These are phyloP conservation scores for Lycium barbarum DNA, from an alignment of 257 asterid genomes.

Conservation along the genomic window DNA sequence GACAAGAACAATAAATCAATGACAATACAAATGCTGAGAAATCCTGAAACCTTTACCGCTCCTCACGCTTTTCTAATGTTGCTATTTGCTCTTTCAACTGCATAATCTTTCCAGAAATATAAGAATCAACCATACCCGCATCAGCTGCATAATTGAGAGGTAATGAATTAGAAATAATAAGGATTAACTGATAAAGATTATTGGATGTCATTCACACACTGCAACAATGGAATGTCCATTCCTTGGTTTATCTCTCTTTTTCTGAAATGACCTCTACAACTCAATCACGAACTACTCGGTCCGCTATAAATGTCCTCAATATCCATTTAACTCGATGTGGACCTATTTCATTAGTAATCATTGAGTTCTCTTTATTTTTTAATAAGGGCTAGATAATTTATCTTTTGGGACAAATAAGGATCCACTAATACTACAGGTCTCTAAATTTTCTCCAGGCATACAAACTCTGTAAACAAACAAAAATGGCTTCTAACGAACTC, in stretches of 20 bases:
- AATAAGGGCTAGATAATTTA: not conserved
- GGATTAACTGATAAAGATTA: not conserved
- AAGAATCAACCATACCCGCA: constrained; percentile 86
- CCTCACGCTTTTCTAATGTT: constrained; percentile 95
- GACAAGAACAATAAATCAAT: constrained; percentile 41
- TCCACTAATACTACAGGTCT: not conserved
- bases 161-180: constrained; percentile 27
- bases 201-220: not conserved
- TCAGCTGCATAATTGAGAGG: constrained; percentile 61
- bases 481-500: not conserved
- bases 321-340: not conserved
- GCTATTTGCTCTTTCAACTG: constrained; percentile 98
- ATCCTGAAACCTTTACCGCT: constrained; percentile 62
- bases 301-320: constrained; percentile 9
- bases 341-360: constrained; percentile 26
- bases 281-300: not conserved
- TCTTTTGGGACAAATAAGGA: not conserved
- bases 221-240: not conserved
- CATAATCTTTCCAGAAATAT: constrained; percentile 81
- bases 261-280: constrained; percentile 13
- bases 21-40: constrained; percentile 29
- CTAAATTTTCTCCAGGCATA: not conserved
- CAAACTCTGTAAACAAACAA: not conserved
- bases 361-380: not conserved
- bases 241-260: not conserved